Base-by-base conservation (phyloP, 345 rosid genomes). In the Garcia nutans region DNA sequence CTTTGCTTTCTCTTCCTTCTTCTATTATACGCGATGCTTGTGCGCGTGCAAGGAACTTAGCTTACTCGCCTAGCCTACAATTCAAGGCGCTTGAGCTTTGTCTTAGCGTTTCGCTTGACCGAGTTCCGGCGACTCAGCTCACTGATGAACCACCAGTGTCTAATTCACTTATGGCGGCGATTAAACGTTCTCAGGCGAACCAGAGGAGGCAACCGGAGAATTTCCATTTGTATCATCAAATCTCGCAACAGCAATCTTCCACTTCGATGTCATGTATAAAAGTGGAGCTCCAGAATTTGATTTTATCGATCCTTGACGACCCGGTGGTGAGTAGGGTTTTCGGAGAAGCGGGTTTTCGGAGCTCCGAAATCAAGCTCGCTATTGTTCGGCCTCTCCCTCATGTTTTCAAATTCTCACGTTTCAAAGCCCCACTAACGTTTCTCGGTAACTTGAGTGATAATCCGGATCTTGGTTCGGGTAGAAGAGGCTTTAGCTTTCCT, bases 101-200 rank as follows among this genome's bases (percentile, higher is more conserved):
- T 54, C 84, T 94, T 8, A 87, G 89, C 68, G 96, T 90, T 0
- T 94, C 98, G 3, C 86, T 94, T 17, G 98, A 94, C 78, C 89
- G 98, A 31, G 89, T 89, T 75, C 91, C 93, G n/a, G 85, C 97
- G 28, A 79, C 88, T 74, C 96, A 85, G 65, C 76, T 70, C 73
- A 72, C 61, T 66, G 87, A 82, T 41, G 94, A 92, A 49, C 93
- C 92, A 1, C 93, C 96, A 2, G 91, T 94, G 0, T 94, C 98
- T 0, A 94, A 94, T 85, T 90, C 98, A 1, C 89, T 94, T 72
- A 92, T 94, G 98, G 98, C 98, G 2, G 98, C 98, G 1, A 92
- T 94, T 65, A 94, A 92, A 75, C 85, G 98, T 3, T 90, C 98
- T 22, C 98, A 94, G 79, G 98, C 98, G 22, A 90, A 89, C 65